phyloP scores from a whole-genome alignment of 345 rosid species.

The Microcos paniculata region DNA sequence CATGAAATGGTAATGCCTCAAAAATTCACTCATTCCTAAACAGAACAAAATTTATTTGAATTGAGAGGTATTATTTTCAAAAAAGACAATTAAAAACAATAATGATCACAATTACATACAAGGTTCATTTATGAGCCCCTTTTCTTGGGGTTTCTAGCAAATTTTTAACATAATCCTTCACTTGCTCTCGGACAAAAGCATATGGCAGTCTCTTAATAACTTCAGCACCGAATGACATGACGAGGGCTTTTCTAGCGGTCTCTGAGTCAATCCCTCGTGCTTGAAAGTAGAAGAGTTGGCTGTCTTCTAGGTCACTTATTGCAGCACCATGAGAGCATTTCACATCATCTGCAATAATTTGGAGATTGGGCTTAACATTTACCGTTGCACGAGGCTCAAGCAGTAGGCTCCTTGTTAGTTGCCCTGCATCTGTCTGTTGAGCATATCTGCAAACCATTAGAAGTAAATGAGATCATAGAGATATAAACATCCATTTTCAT shows the following conservation, averaged over 20 bases:
- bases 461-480: not conserved
- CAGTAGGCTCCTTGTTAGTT: slow-evolving; percentile 79
- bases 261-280: slow-evolving; percentile 80
- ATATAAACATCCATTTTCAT: not conserved
- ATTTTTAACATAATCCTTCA: slow-evolving; percentile 50
- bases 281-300: slow-evolving; percentile 83
- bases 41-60: slow-evolving; percentile 6
- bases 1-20: not conserved
- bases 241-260: slow-evolving; percentile 81
- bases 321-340: slow-evolving; percentile 99
- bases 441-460: slow-evolving; percentile 52
- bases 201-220: slow-evolving; percentile 57
- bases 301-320: slow-evolving; percentile 81
- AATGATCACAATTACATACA: not conserved
- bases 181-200: slow-evolving; percentile 47
- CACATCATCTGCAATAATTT: slow-evolving; percentile 87
- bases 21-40: slow-evolving; percentile 8
- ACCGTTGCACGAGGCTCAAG: slow-evolving; percentile 87
- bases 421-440: slow-evolving; percentile 91
- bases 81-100: not conserved
- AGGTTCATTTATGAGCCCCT: not conserved
- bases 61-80: not conserved
- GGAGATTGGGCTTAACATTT: slow-evolving; percentile 90
- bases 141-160: slow-evolving; percentile 42
- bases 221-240: slow-evolving; percentile 80